These are phyloP conservation scores for Prillingera fragicola DNA, from an alignment of 1,284 basidiomycete species.

Conservation along the genomic window DNA sequence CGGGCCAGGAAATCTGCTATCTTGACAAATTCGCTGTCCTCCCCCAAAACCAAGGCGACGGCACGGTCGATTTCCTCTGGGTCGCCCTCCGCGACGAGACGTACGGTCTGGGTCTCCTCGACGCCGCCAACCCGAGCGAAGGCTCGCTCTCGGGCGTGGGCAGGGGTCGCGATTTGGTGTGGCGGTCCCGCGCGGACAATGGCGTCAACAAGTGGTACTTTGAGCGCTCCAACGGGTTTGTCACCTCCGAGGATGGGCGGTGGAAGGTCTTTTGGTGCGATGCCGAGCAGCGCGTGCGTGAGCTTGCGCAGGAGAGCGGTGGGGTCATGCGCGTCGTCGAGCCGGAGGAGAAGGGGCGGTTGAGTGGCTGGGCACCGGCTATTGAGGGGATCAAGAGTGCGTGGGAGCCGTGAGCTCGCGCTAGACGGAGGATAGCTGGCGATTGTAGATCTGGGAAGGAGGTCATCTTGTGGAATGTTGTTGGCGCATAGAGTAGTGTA, in stretches of 20 bases:
- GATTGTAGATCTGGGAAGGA: too few species aligned
- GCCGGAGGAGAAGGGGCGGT: constrained; percentile 70
- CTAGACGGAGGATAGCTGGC: too few species aligned
- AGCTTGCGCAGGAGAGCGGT: constrained; percentile 35
- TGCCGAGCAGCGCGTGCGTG: constrained; percentile 59
- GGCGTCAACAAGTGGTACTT: constrained; percentile 99
- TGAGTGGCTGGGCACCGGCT: constrained; percentile 67
- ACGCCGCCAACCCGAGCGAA: constrained; percentile 85
- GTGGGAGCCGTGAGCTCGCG: too few species aligned
- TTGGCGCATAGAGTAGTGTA: too few species aligned
- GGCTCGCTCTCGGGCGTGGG: constrained; percentile 86
- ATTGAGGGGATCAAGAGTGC: constrained; percentile 72
- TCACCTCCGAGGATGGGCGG: constrained; percentile 52
- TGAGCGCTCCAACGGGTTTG: constrained; percentile 86
- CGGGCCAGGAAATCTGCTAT: constrained; percentile 63
- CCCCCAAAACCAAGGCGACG: constrained; percentile 91
- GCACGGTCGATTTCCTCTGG: constrained; percentile 99
- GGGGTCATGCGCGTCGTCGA: constrained; percentile 64
- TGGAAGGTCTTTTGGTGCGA: constrained; percentile 99
- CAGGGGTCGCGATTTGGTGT: constrained; percentile 87
- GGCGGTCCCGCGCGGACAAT: constrained; percentile 87
- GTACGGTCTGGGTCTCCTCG: constrained; percentile 87
- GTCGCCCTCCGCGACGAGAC: constrained; percentile 97
- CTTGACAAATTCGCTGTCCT: constrained; percentile 98
- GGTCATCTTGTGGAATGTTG: too few species aligned